These are phyloP conservation scores for Ettlia oleoabundans DNA, from an alignment of 139 green algal genomes.

Conservation along the genomic window DNA sequence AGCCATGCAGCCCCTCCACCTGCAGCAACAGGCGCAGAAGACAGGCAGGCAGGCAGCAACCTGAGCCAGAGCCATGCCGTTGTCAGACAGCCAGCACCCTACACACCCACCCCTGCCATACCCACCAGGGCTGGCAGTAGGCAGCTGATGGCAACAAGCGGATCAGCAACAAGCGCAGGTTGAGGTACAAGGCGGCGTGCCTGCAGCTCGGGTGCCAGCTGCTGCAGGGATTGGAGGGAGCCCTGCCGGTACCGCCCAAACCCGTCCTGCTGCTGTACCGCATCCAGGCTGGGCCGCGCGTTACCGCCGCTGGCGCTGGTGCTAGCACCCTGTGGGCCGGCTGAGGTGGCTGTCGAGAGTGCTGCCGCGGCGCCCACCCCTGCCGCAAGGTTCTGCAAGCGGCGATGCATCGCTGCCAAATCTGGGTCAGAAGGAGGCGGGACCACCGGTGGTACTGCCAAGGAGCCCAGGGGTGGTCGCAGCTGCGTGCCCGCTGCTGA, in stretches of 20 bases:
- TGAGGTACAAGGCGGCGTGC: neutral
- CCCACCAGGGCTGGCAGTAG: too few relatives aligned
- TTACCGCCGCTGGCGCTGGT: too few relatives aligned
- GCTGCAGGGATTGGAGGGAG: conserved; percentile 22
- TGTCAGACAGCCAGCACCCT: too few relatives aligned
- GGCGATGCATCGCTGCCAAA: neutral
- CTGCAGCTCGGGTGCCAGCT: conserved; percentile 2
- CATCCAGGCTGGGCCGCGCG: conserved; percentile 10
- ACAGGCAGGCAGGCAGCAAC: neutral
- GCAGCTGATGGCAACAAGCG: neutral
- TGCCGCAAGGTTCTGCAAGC: neutral
- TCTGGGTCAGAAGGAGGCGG: neutral
- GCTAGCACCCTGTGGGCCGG: too few relatives aligned
- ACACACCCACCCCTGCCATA: too few relatives aligned
- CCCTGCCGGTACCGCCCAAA: conserved; percentile 31
- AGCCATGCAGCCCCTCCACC: conserved; percentile 19
- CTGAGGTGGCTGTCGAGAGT: too few relatives aligned
- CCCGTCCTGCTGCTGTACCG: conserved; percentile 4
- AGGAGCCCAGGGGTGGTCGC: neutral
- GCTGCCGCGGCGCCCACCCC: neutral
- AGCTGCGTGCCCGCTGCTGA: neutral
- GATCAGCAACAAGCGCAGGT: neutral
- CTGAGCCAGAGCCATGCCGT: neutral
- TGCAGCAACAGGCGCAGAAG: neutral
- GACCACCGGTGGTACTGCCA: neutral